Evolutionary conservation across 2,329 filamentous ascomycete genomes (phyloP).

Genomic region (Sporothrix protearum): DNA sequence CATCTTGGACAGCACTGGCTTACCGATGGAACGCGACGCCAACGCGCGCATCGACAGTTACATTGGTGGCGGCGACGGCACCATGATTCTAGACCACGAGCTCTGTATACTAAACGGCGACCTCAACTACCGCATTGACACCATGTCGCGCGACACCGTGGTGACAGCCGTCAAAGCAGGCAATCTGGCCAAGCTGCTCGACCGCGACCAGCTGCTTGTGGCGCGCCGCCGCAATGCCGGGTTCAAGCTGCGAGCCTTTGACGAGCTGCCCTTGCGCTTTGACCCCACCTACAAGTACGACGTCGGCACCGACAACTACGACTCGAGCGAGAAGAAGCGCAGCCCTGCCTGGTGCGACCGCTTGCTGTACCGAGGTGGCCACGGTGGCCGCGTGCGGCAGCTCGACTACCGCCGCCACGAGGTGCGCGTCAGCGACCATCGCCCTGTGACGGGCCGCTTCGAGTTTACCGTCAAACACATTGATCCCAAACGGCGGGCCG

Average conservation of each 20-base stretch:
- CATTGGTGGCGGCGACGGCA: slow-evolving; percentile 87
- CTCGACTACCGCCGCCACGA: slow-evolving; percentile 86
- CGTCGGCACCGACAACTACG: slow-evolving; percentile 89
- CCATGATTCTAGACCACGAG: slow-evolving; percentile 93
- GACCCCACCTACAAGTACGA: slow-evolving; percentile 98
- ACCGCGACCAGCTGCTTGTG: slow-evolving; percentile 88
- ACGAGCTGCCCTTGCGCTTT: slow-evolving; percentile 87
- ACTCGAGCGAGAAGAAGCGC: slow-evolving; percentile 89
- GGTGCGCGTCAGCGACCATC: slow-evolving; percentile 84
- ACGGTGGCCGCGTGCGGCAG: slow-evolving; percentile 70
- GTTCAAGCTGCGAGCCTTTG: slow-evolving; percentile 83
- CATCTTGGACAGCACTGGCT: slow-evolving; percentile 74
- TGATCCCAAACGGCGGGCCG: slow-evolving; percentile 60
- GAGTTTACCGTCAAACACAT: slow-evolving; percentile 81
- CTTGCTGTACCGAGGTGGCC: slow-evolving; percentile 70
- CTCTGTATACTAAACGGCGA: slow-evolving; percentile 96
- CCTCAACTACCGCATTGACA: slow-evolving; percentile 96
- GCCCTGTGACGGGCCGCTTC: slow-evolving; percentile 85
- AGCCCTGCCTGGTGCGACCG: slow-evolving; percentile 96
- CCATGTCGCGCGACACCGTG: slow-evolving; percentile 90
- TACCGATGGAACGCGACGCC: slow-evolving; percentile 69
- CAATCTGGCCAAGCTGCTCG: slow-evolving; percentile 80
- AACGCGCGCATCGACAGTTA: slow-evolving; percentile 71
- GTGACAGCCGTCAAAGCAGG: slow-evolving; percentile 77
- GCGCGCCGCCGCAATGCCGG: slow-evolving; percentile 84